Base-by-base conservation (phyloP, 352 stramenopile species). In the Phytopythium vexans region DNA sequence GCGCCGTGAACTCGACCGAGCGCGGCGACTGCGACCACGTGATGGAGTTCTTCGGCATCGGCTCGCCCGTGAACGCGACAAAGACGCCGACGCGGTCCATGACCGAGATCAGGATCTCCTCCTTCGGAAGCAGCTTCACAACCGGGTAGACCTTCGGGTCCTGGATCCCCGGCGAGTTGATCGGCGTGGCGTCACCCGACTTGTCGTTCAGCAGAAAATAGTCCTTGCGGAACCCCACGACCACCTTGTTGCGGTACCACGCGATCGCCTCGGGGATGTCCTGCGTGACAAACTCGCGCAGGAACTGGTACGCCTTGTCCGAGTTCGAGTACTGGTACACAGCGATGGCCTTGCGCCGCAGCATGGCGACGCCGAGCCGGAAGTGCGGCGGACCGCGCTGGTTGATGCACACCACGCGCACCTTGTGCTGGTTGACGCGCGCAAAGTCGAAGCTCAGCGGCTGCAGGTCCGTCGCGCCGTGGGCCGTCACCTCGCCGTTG, bases 161-260 rank as follows among this genome's bases (percentile, higher is more conserved):
- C 53, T 87, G 72, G 40, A 92, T 88, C 0, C 72, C 73, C 0
- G 81, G 74, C 11, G 78, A 80, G 54, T 92, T 91, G 53, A 93
- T 82, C 27, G 78, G 64, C 35, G 72, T 73, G 10, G 72, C 71
- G 47, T 93, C 85, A 21, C 82, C 85, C 27, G 73, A 85, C 59
- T 88, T 91, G 60, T 95, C 85, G 55, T 95, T 93, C 4, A 95
- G 61, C 38, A 95, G 62, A 41, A 66, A 79, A 57, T 95, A 95
- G 48, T 87, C 70, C 43, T 88, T 86, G 35, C 79, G 60, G 54
- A 75, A 88, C 33, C 85, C 85, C 4, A 89, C 83, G 16, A 93
- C 69, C 35, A 95, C 75, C 63, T 95, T 95, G 71, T 93, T 95
- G 14, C 85, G 68, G 64, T 95, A 95, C 85, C 85, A 95, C n/a